These are phyloP conservation scores for Cynanchum wilfordii DNA, from an alignment of 257 asterid species.

Conservation along the genomic window DNA sequence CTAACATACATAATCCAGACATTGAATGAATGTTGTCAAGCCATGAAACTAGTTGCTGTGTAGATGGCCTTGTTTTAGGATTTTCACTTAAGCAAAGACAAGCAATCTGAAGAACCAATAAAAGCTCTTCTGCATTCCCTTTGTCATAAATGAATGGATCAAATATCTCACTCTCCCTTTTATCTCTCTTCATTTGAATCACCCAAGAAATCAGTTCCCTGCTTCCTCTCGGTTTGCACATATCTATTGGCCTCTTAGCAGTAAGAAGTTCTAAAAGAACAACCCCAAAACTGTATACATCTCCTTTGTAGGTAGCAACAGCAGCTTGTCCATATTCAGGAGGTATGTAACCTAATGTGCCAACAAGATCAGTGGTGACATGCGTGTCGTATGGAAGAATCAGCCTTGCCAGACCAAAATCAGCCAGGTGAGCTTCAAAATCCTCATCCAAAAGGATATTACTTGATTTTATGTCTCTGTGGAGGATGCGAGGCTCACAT, in stretches of 20 bases:
- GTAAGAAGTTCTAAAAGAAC: slow-evolving; percentile 93
- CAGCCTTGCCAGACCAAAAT: slow-evolving; percentile 84
- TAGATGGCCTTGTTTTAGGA: slow-evolving; percentile 64
- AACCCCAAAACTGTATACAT: slow-evolving; percentile 80
- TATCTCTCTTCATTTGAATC: slow-evolving; percentile 45
- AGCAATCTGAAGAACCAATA: slow-evolving; percentile 57
- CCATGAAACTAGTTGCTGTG: slow-evolving; percentile 58
- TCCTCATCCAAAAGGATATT: slow-evolving; percentile 60
- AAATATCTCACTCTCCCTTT: slow-evolving; percentile 53
- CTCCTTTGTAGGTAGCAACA: slow-evolving; percentile 78
- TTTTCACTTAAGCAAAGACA: slow-evolving; percentile 60
- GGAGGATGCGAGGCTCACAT: slow-evolving; percentile 71
- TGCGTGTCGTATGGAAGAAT: slow-evolving; percentile 73
- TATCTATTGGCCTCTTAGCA: slow-evolving; percentile 77
- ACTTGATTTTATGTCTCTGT: slow-evolving; percentile 79
- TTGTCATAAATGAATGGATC: slow-evolving; percentile 60
- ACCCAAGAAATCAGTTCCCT: slow-evolving; percentile 73
- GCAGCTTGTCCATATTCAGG: slow-evolving; percentile 83
- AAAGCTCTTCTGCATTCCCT: slow-evolving; percentile 39
- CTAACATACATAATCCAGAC: not conserved
- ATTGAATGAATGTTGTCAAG: slow-evolving; percentile 44
- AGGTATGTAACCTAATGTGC: slow-evolving; percentile 89
- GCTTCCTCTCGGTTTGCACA: slow-evolving; percentile 57
- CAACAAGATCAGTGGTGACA: slow-evolving; percentile 78
- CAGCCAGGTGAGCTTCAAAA: slow-evolving; percentile 74